Evolutionary conservation across 192 early-diverging fungal genomes (phyloP), one percentile per base, ranked within the genome.

Genomic region (Pilaira anomala): DNA sequence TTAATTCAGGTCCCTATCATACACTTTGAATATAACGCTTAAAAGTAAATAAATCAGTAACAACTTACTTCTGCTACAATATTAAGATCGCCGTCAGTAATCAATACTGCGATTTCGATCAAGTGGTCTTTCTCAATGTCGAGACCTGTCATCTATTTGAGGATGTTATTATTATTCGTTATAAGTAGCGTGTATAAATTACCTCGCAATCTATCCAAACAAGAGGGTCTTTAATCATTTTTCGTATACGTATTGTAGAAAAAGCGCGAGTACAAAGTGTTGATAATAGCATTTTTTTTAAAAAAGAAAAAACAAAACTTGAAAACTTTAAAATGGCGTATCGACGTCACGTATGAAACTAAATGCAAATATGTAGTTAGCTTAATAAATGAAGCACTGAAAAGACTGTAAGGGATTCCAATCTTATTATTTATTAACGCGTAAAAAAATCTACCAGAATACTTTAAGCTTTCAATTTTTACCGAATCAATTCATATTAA

Each of bases 51-150:
- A 14, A 8, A 33, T 22, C 16, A 24, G 8, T 11, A 18, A n/a
- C 9, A 6, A 11, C 33, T 30, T 80, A 83, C 90, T 74, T 88
- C 83, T 24, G 84, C 94, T 14, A 94, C 75, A 56, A 90, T 72
- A 49, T 93, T 93, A 12, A 97, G 76, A n/a, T 92, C 78, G 14
- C 81, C 88, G 67, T 98, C 91, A 1, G 96, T 96, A 62, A 97
- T 76, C 41, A 98, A 82, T 51, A 82, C 83, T 0, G 95, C 92
- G 33, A 98, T 92, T 73, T 97, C 92, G 61, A 97, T 92, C 68
- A 95, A 83, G 29, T 85, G 83, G 67, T 93, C 93, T 48, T 87
- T 85, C 8, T 64, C 50, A 30, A 83, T 56, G 66, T 89, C 78
- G 29, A 94, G 78, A 28, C 91, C 91, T 0, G 88, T 91, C 89